phyloP scores from a whole-genome alignment of 176 grass and related monocot genomes.

The Musa itinerans region DNA sequence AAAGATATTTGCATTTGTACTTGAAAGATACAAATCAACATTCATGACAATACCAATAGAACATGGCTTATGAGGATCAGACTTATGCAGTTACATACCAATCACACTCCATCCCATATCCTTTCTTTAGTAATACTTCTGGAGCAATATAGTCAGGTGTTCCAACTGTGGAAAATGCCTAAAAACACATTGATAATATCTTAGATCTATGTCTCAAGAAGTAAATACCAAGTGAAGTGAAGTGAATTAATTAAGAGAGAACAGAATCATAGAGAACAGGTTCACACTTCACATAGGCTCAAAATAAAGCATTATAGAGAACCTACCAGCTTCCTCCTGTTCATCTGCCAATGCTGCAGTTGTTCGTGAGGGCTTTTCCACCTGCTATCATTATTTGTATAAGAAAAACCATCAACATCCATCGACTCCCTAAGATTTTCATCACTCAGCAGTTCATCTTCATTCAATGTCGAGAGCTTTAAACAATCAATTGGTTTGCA shows the following conservation, averaged over 20 bases:
- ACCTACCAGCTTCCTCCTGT: constrained; percentile 84
- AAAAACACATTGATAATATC: background rate
- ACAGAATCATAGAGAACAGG: background rate
- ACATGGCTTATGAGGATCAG: background rate
- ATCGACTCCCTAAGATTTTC: constrained; percentile 83
- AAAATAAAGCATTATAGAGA: constrained; percentile 1
- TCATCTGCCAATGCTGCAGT: constrained; percentile 95
- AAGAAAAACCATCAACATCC: constrained; percentile 70
- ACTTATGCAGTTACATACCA: constrained; percentile 42
- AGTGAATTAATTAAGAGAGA: background rate
- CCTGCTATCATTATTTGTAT: constrained; percentile 57
- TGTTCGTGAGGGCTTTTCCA: constrained; percentile 91
- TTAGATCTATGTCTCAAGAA: constrained; percentile 15
- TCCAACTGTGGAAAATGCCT: constrained; percentile 99
- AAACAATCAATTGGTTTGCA: constrained; percentile 97
- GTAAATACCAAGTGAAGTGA: constrained; percentile 10
- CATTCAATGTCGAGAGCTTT: constrained; percentile 81
- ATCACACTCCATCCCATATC: constrained; percentile 99
- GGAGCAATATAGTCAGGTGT: constrained; percentile 99
- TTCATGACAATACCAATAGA: background rate
- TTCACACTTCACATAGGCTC: background rate
- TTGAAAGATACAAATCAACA: background rate
- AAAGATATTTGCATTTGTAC: background rate
- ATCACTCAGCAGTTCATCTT: constrained; percentile 88
- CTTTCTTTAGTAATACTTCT: constrained; percentile 96